Percentiles rank a stretch among this genome's conserved stretches.
Evolutionary conservation across 2,329 filamentous ascomycete genomes (phyloP).

Genomic region (Fusarium xylarioides): DNA sequence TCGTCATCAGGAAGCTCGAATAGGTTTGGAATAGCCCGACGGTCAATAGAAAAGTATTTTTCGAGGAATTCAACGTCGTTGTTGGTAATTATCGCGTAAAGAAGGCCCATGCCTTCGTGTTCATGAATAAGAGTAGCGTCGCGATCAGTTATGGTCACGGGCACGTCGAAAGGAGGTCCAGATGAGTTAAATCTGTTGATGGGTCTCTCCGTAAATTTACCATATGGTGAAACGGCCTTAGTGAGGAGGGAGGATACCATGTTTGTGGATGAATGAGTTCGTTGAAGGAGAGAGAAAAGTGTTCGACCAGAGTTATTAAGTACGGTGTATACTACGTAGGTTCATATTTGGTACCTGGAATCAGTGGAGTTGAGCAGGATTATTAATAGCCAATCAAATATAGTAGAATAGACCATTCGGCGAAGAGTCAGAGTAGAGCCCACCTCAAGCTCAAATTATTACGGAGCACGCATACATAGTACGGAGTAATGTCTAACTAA

Average conservation of each 20-base stretch:
- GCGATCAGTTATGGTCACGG: background rate
- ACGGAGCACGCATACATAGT: too few species aligned
- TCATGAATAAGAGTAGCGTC: background rate
- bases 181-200: background rate
- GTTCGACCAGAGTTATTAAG: background rate
- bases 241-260: background rate
- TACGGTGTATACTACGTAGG: background rate
- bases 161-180: background rate
- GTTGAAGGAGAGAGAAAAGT: background rate
- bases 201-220: accelerated
- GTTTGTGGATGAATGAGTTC: background rate
- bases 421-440: background rate
- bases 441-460: too few species aligned
- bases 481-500: too few species aligned
- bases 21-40: background rate
- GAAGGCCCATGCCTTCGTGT: background rate
- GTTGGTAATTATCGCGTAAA: background rate
- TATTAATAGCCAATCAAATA: background rate
- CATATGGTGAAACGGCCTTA: background rate
- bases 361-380: background rate
- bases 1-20: background rate
- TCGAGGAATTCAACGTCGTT: background rate
- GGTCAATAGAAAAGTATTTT: background rate
- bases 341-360: background rate
- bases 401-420: background rate